Percentiles rank a stretch among this genome's conserved stretches.
Evolutionary conservation across 1,284 basidiomycete genomes (phyloP).

Genomic region (Fomitopsis pinicola): DNA sequence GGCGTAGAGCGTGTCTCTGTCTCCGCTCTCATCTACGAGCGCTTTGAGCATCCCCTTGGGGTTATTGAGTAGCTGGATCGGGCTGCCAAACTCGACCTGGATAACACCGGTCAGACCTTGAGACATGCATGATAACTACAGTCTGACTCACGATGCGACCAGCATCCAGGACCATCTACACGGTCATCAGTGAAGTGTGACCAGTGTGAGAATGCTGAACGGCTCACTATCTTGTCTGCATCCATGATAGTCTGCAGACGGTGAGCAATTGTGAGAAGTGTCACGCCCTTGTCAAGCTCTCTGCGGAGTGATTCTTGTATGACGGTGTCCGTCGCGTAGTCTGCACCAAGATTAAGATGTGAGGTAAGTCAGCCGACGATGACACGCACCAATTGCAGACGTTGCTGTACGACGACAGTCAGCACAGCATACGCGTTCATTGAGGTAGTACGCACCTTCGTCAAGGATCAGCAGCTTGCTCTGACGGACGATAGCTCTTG

Average conservation of each 20-base stretch:
- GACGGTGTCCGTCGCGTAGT: constrained; percentile 18
- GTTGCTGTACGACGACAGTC: constrained; percentile 32
- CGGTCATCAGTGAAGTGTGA: neutral
- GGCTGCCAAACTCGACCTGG: constrained; percentile 56
- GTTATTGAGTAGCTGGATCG: constrained; percentile 52
- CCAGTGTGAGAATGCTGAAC: neutral
- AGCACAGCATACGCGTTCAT: too few relatives aligned
- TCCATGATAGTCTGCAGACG: constrained; percentile 70
- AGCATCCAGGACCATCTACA: constrained; percentile 35
- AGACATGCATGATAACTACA: neutral
- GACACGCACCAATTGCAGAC: constrained; percentile 43
- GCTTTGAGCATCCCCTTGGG: constrained; percentile 47
- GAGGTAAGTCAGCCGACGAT: neutral
- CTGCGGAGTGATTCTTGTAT: constrained; percentile 44
- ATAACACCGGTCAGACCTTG: neutral
- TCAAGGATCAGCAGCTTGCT: constrained; percentile 34
- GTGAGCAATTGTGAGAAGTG: constrained; percentile 61
- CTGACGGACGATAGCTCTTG: constrained; percentile 28
- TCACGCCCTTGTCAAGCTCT: constrained; percentile 47
- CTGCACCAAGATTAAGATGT: constrained; percentile 2
- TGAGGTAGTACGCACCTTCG: constrained; percentile 20
- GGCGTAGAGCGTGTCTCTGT: constrained; percentile 18
- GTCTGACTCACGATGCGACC: constrained; percentile 25
- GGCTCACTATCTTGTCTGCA: constrained; percentile 34
- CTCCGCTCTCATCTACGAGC: constrained; percentile 56